These are phyloP conservation scores for Hanseniaspora mollemarum DNA, from an alignment of 805 yeast genomes.

Conservation along the genomic window DNA sequence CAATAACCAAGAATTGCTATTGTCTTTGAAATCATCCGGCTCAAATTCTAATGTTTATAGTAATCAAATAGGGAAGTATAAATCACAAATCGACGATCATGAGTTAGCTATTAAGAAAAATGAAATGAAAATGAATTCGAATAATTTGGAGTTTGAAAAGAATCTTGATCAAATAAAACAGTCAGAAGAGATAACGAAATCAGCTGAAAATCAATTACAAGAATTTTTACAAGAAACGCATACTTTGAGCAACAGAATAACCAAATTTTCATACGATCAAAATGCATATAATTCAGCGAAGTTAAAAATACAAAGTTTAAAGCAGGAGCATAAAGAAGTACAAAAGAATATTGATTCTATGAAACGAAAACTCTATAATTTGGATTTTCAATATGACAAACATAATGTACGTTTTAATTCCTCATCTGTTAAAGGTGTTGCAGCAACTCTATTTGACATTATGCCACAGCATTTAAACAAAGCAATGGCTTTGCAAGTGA, in stretches of 20 bases:
- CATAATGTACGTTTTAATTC: slow-evolving; percentile 55
- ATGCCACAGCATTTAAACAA: slow-evolving; percentile 45
- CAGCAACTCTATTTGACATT: slow-evolving; percentile 69
- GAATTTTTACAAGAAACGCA: slow-evolving; percentile 32
- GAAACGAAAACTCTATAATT: slow-evolving; percentile 53
- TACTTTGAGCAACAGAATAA: slow-evolving; percentile 35
- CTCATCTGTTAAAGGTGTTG: slow-evolving; percentile 68
- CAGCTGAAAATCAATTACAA: slow-evolving; percentile 35
- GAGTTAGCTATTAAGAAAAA: slow-evolving; percentile 49
- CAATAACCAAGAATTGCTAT: slow-evolving; percentile 64
- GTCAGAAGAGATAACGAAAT: slow-evolving; percentile 42
- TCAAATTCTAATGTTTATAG: slow-evolving; percentile 72
- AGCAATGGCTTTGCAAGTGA: slow-evolving; percentile 77
- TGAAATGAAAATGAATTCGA: slow-evolving; percentile 46
- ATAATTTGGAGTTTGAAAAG: slow-evolving; percentile 39
- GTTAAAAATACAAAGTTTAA: slow-evolving; percentile 35
- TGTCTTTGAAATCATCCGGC: slow-evolving; percentile 80
- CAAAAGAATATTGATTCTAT: slow-evolving; percentile 42
- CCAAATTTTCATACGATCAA: slow-evolving; percentile 48
- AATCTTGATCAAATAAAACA: slow-evolving; percentile 39
- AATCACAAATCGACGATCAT: slow-evolving; percentile 42
- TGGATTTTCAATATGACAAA: slow-evolving; percentile 61
- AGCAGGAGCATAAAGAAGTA: slow-evolving; percentile 36
- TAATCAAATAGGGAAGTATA: slow-evolving; percentile 56
- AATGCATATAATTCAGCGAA: slow-evolving; percentile 36